Percentiles rank a stretch among this genome's conserved stretches.
Conservation (phyloP, 2,329 filamentous ascomycete genomes). For the Hirsutella minnesotensis region DNA sequence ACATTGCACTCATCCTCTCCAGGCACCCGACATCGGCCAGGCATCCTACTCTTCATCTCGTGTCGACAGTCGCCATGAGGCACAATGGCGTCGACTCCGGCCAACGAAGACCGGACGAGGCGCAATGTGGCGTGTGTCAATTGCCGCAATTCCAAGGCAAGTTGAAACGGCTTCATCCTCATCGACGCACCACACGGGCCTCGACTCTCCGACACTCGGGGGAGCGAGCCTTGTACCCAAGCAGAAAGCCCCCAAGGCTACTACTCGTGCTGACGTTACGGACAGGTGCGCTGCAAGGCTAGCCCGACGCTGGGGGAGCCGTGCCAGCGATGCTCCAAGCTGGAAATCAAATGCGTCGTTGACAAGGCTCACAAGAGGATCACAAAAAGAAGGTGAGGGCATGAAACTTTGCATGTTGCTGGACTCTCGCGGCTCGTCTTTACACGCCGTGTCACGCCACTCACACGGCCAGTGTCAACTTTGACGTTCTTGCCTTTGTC, state of each 20-base stretch:
- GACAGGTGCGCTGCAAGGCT: slow-evolving; percentile 32
- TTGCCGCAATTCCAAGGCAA: slow-evolving; percentile 28
- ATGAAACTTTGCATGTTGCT: too few species aligned
- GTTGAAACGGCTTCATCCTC: not conserved
- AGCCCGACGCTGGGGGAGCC: slow-evolving; percentile 25
- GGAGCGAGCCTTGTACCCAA: too few species aligned
- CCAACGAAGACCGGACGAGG: slow-evolving; percentile 18
- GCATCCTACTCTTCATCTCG: too few species aligned
- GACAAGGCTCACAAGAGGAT: slow-evolving; percentile 35
- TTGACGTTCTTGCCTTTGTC: too few species aligned
- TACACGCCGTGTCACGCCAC: not conserved
- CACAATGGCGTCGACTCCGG: slow-evolving; percentile 15
- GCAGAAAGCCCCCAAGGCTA: too few species aligned
- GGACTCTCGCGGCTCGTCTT: not conserved
- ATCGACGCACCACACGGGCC: too few species aligned
- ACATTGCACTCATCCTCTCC: not conserved
- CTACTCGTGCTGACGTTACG: too few species aligned
- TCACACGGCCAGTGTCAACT: not conserved
- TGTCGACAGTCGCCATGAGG: slow-evolving; percentile 7
- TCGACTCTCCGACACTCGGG: too few species aligned
- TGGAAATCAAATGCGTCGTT: slow-evolving; percentile 30
- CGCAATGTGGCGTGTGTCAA: slow-evolving; percentile 26
- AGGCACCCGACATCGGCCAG: not conserved
- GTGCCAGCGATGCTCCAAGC: slow-evolving; percentile 32
- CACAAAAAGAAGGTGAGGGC: slow-evolving; percentile 29